Evolutionary conservation across 2,329 filamentous ascomycete genomes (phyloP), one percentile per base, ranked within the genome.

Genomic region (Sclerotinia glacialis): DNA sequence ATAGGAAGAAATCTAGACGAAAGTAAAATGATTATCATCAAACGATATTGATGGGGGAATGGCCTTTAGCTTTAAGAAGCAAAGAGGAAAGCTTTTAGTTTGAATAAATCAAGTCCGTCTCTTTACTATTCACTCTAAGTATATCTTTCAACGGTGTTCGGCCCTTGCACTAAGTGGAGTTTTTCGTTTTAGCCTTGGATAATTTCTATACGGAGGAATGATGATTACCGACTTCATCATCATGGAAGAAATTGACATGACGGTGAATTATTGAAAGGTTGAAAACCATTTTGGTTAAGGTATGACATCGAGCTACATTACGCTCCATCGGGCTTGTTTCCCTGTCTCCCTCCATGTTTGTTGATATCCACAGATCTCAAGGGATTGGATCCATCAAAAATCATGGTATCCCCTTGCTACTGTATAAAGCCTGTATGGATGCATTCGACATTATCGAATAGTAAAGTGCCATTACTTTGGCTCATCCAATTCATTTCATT

Each of bases 231-330:
- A 61, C 31, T 61, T 50, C 44, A 61, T 50, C 44, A 61, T 61
- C 44, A 49, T 61, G n/a, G 44, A 44, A 37, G 44, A 47, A n/a
- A n/a, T 47, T 12, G 49, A 34, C 28, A 59, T 34, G 56, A 59
- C 26, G 18, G 26, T 47, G 42, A 54, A 54, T 46, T 47, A 18
- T 1, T n/a, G n/a, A n/a, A n/a, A n/a, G n/a, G n/a, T 59, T 16
- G 55, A 58, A 58, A 58, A 44, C 55, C 11, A 42, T 12, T 31
- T 58, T 28, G 31, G 52, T 46, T 59, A 16, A 40, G 16, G 42
- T 59, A 60, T 61, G 58, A 61, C 58, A 61, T 61, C 58, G 44
- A 60, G n/a, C 31, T 40, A 9, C 34, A 42, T 56, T 6, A 23
- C 42, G 34, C 53, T 56, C 21, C 42, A 60, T 60, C 42, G 42